Evolutionary conservation across 169 alveolate genomes (phyloP).

Genomic region (Eimeria acervulina): DNA sequence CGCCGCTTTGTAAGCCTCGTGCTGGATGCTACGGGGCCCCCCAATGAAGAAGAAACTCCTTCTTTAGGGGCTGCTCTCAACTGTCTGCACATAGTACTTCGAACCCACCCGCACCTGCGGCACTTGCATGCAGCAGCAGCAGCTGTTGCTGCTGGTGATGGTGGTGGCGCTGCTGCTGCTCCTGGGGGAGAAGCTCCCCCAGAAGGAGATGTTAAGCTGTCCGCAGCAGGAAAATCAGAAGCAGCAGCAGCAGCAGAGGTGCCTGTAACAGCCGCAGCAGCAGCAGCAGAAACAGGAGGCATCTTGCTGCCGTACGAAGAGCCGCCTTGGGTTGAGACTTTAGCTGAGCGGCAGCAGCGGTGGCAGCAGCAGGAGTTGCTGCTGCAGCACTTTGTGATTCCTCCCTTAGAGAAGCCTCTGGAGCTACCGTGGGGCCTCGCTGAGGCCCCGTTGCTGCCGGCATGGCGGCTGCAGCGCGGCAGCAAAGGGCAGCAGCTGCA

Average conservation of each 20-base stretch:
- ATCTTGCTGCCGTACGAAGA: conserved; percentile 38
- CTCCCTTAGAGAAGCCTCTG: conserved; percentile 77
- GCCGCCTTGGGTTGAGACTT: conserved; percentile 9
- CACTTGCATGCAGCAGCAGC: conserved; percentile 12
- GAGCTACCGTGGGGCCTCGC: conserved; percentile 77
- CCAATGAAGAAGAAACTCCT: conserved; percentile 6
- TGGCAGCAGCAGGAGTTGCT: conserved; percentile 56
- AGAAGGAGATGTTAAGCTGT: not conserved
- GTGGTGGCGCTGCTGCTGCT: not conserved
- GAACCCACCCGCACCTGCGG: conserved; percentile 57
- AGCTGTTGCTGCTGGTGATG: not conserved
- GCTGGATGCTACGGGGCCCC: conserved; percentile 32
- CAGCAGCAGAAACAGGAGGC: not conserved
- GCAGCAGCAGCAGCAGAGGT: conserved; percentile 46
- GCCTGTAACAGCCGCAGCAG: not conserved
- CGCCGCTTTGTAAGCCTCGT: conserved; percentile 44
- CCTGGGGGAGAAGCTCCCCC: not conserved
- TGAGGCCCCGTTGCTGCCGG: conserved; percentile 76
- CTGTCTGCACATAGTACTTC: conserved; percentile 47
- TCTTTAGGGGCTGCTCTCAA: conserved; percentile 29
- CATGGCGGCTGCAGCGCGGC: conserved; percentile 80
- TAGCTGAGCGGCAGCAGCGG: not conserved
- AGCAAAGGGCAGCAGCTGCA: conserved; percentile 60
- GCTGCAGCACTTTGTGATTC: conserved; percentile 72
- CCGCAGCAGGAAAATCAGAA: not conserved